These are phyloP conservation scores for Oryza glumipatula DNA, from an alignment of 176 grass and related monocot genomes.

Conservation along the genomic window DNA sequence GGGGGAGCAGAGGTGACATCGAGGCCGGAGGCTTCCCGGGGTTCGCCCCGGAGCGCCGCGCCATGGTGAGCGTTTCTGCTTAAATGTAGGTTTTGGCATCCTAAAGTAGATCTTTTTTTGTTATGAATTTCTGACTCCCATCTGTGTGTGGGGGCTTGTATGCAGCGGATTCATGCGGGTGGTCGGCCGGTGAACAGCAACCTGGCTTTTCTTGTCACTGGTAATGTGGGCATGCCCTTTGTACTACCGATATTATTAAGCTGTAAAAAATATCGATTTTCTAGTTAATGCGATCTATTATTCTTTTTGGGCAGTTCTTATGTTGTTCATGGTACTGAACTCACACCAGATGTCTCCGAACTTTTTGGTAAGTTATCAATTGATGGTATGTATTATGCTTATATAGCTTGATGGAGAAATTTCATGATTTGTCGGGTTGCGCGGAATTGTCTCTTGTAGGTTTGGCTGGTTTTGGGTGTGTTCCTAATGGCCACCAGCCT, in stretches of 20 bases:
- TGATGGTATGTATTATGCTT: constrained; percentile 1
- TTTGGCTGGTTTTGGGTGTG: constrained; percentile 90
- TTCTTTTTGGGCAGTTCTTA: constrained; percentile 60
- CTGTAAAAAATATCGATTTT: constrained; percentile 19
- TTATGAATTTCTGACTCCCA: constrained; percentile 24
- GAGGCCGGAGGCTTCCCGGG: constrained; percentile 66
- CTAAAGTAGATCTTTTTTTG: not conserved
- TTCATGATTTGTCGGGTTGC: constrained; percentile 33
- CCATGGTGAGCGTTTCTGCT: constrained; percentile 58
- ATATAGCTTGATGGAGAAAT: constrained; percentile 10
- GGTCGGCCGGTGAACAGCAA: constrained; percentile 80
- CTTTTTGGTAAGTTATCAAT: constrained; percentile 68
- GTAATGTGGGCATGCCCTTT: constrained; percentile 43
- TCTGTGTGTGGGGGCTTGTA: not conserved
- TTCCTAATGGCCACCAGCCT: constrained; percentile 87
- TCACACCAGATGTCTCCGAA: constrained; percentile 94
- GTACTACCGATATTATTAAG: not conserved
- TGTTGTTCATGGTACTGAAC: constrained; percentile 96
- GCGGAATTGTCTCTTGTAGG: constrained; percentile 40
- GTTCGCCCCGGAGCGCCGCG: constrained; percentile 69
- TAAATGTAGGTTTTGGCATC: constrained; percentile 11
- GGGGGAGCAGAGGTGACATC: constrained; percentile 75
- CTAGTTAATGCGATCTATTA: constrained; percentile 17
- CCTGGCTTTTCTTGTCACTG: constrained; percentile 92
- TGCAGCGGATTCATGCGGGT: constrained; percentile 75